Base-by-base conservation (phyloP, 441 rosid species). In the Pelargonium cotyledonis region DNA sequence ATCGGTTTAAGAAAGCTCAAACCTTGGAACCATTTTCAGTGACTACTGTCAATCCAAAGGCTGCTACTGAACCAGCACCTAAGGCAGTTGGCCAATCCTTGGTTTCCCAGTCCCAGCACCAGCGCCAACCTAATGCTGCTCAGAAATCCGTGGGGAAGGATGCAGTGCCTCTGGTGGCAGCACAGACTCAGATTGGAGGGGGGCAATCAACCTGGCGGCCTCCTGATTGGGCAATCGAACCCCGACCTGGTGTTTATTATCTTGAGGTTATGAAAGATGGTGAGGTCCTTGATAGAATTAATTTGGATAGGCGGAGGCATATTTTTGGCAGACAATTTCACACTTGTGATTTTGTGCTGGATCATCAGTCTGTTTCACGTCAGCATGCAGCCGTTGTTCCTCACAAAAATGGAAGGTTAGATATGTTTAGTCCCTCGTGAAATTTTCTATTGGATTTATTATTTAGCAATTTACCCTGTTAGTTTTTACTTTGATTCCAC, bases 161-260 rank as follows among this genome's bases (percentile, higher is more conserved):
- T 80, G 85, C 84, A 5, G 79, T 70, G 5, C 85, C 82, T 5
- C 44, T 77, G 66, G 65, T 81, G 73, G 83, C 83, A 44, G 83
- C 83, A 44, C 86, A 79, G 69, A 10, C 86, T 58, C 92, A 88
- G 75, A 72, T 87, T 66, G 97, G 98, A 68, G 95, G 86, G 0
- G 88, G 98, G 38, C 97, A 91, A 66, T 94, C 98, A n/a, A 79
- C 77, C 57, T 94, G 98, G 98, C 89, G 83, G 80, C 98, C 96
- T 3, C 98, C 98, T 47, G 96, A 94, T 74, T 94, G 98, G 98
- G 93, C 96, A 0, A 89, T 88, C 23, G 96, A 92, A 85, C 99
- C 98, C 60, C 86, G 96, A 0, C 68, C 86, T 0, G 91, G 98
- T 16, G 91, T 92, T 72, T 85, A 86, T 79, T 85, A 85, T 79